Evolutionary conservation across 2,329 filamentous ascomycete species (phyloP).

Genomic region (Periconia sp.): DNA sequence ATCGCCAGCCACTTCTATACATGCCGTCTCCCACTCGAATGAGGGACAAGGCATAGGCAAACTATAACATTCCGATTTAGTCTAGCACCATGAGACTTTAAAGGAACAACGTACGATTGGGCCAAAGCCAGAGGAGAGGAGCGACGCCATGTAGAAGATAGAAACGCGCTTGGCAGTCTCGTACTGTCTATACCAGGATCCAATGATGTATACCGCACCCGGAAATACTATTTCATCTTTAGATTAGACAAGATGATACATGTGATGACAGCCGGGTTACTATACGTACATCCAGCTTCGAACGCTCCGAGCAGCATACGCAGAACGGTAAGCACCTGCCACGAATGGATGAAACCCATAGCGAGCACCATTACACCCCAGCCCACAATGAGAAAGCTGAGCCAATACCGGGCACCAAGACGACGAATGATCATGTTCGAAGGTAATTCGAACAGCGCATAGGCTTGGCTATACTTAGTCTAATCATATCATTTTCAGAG

Average conservation of each 20-base stretch:
- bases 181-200: conserved; percentile 33
- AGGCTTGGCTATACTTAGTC: conserved; percentile 14
- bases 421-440: conserved; percentile 39
- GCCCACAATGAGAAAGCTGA: conserved; percentile 33
- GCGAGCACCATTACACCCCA: conserved; percentile 32
- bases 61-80: conserved; percentile 13
- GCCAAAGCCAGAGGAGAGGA: conserved; percentile 39
- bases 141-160: conserved; percentile 33
- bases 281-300: conserved; percentile 28
- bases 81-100: not conserved
- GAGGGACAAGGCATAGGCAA: conserved; percentile 40
- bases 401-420: conserved; percentile 37
- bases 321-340: conserved; percentile 25
- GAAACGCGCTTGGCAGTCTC: conserved; percentile 33
- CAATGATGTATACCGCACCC: conserved; percentile 30
- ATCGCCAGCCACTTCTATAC: conserved; percentile 39
- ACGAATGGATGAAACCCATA: conserved; percentile 31
- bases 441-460: conserved; percentile 39
- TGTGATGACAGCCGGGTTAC: too few relatives aligned
- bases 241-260: too few relatives aligned
- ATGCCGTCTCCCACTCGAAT: conserved; percentile 40
- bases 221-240: conserved; percentile 22
- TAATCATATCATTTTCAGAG: not conserved
- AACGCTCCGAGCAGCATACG: conserved; percentile 28
- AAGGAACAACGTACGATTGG: conserved; percentile 29